These are phyloP conservation scores for Apiospora kogelbergensis DNA, from an alignment of 2,329 filamentous ascomycete species.

Conservation along the genomic window DNA sequence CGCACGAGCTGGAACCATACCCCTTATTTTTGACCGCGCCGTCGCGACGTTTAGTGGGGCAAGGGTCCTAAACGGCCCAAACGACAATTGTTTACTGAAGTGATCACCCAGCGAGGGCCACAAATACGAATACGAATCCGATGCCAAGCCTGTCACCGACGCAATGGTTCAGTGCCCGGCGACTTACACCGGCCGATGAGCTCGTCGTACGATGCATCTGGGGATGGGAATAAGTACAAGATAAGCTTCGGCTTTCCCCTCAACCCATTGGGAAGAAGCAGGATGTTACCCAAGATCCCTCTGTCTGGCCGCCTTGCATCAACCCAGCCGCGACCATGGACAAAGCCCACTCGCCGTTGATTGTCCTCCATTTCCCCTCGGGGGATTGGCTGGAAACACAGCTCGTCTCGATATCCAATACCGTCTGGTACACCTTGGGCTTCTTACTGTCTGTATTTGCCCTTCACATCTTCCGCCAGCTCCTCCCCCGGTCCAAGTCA, in stretches of 20 bases:
- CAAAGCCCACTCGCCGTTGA: neutral
- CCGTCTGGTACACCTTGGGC: neutral
- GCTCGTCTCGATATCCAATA: neutral
- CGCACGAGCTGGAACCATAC: neutral
- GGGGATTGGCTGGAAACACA: neutral
- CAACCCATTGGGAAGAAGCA: neutral
- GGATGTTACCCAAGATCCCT: neutral
- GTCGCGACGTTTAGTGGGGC: neutral
- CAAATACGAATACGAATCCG: constrained; percentile 7
- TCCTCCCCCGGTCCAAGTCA: constrained; percentile 43
- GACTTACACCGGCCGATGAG: neutral
- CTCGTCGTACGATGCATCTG: neutral
- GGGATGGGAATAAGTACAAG: neutral
- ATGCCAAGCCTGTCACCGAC: neutral
- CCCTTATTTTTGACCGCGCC: neutral
- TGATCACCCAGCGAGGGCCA: neutral
- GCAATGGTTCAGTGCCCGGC: neutral
- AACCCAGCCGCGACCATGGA: neutral
- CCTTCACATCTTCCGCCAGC: constrained; percentile 19
- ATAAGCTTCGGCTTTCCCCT: neutral
- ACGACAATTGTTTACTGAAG: neutral
- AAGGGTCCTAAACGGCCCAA: neutral
- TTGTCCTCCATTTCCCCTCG: neutral
- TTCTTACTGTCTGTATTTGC: neutral
- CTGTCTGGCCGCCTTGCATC: neutral